Conservation (phyloP, 2,329 filamentous ascomycete genomes). For the Niveomyces coronatus region DNA sequence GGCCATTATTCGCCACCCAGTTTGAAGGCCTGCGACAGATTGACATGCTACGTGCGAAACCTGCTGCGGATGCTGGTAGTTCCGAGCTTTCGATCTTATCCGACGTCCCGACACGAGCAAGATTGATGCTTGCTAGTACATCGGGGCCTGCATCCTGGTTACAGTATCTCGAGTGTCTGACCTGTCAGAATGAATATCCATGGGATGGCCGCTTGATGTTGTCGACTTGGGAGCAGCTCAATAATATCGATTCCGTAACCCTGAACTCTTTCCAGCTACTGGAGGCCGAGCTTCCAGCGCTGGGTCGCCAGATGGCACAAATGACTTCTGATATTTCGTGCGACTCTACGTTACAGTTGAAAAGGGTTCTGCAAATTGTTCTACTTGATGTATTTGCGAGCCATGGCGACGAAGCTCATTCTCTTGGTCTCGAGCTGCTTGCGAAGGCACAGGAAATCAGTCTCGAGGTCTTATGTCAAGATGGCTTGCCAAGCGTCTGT, state of each 20-base stretch:
- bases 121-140: slow-evolving; percentile 23
- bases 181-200: slow-evolving; percentile 25
- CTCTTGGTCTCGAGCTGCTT: slow-evolving; percentile 18
- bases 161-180: slow-evolving; percentile 38
- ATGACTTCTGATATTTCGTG: slow-evolving; percentile 38
- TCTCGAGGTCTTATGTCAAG: slow-evolving; percentile 8
- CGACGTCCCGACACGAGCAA: slow-evolving; percentile 24
- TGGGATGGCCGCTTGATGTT: slow-evolving; percentile 31
- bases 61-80: slow-evolving; percentile 10
- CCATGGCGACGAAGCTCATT: slow-evolving; percentile 25
- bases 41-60: slow-evolving; percentile 27
- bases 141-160: slow-evolving; percentile 29
- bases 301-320: slow-evolving; percentile 44
- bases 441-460: slow-evolving; percentile 13
- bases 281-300: slow-evolving; percentile 52
- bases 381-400: slow-evolving; percentile 31
- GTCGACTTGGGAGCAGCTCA: slow-evolving; percentile 45
- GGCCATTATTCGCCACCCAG: slow-evolving; percentile 41
- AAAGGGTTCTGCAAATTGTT: slow-evolving; percentile 35
- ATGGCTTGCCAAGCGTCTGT: slow-evolving; percentile 5
- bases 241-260: slow-evolving; percentile 39
- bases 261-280: slow-evolving; percentile 52
- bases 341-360: slow-evolving; percentile 40
- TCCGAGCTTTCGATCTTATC: slow-evolving; percentile 41
- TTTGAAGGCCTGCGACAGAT: slow-evolving; percentile 50